A percentile compares a stretch with the other conserved stretches of the same genome.
Evolutionary conservation across 1,284 basidiomycete species (phyloP).

Genomic region (Hemileia vastatrix): DNA sequence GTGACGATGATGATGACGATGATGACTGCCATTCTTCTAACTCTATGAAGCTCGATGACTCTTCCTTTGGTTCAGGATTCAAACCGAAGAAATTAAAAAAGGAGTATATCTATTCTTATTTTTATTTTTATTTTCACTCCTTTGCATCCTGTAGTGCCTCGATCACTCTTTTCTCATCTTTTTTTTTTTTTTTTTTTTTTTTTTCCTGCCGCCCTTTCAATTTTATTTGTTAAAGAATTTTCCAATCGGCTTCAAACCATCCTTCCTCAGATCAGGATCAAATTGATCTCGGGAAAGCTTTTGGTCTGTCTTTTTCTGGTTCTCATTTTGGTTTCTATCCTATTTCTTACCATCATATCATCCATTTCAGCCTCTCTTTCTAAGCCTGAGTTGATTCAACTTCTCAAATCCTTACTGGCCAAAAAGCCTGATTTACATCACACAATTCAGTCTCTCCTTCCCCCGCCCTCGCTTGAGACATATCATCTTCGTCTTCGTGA

Average conservation of each 20-base stretch:
- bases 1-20: conserved; percentile 3
- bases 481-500: neutral
- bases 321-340: neutral
- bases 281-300: conserved; percentile 10
- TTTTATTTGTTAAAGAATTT: too few relatives aligned
- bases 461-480: conserved; percentile 9
- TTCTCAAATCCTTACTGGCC: conserved; percentile 3
- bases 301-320: neutral
- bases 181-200: too few relatives aligned
- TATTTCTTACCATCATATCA: neutral
- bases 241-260: too few relatives aligned
- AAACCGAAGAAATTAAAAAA: conserved; percentile 6
- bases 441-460: conserved; percentile 9
- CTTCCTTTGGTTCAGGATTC: too few relatives aligned
- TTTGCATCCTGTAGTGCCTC: neutral
- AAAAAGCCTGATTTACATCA: conserved; percentile 16
- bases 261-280: conserved; percentile 1
- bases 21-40: neutral
- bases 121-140: neutral
- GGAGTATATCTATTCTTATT: neutral
- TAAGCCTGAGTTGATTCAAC: conserved; percentile 10
- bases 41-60: neutral
- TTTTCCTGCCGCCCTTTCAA: too few relatives aligned
- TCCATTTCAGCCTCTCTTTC: conserved; percentile 7
- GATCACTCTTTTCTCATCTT: too few relatives aligned